Evolutionary conservation across 768 basidiomycete species (phyloP).

Genomic region (Lactarius psammicola): DNA sequence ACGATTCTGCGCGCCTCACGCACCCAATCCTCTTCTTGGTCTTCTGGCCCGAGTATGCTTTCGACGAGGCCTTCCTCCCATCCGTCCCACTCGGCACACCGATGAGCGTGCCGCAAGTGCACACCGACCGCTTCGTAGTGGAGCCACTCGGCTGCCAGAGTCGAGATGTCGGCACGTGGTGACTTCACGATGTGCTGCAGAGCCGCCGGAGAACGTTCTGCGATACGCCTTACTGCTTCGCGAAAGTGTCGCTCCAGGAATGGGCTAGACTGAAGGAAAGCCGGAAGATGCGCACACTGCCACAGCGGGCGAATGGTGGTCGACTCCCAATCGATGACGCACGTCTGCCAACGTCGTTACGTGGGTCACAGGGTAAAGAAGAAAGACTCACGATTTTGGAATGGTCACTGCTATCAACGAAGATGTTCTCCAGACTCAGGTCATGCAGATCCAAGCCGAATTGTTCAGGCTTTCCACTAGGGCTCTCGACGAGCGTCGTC

Average conservation of each 20-base stretch:
- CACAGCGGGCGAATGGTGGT: constrained; percentile 85
- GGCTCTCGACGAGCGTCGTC: constrained; percentile 35
- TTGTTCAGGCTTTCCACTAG: constrained; percentile 47
- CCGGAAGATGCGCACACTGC: constrained; percentile 80
- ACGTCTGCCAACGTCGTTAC: constrained; percentile 50
- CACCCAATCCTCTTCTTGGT: constrained; percentile 72
- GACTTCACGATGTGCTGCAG: constrained; percentile 31
- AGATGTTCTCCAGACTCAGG: constrained; percentile 79
- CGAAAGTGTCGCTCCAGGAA: constrained; percentile 73
- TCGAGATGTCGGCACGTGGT: constrained; percentile 37
- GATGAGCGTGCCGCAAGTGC: constrained; percentile 71
- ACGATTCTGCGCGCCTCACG: constrained; percentile 13
- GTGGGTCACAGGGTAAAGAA: constrained; percentile 3
- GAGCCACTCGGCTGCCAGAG: constrained; percentile 67
- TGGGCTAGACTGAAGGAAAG: constrained; percentile 74
- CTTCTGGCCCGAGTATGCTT: constrained; percentile 70
- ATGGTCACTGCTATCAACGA: constrained; percentile 68
- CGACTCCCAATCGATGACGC: constrained; percentile 89
- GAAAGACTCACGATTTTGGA: constrained; percentile 63
- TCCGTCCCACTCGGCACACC: constrained; percentile 85
- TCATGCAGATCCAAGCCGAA: constrained; percentile 87
- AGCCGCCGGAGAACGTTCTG: constrained; percentile 29
- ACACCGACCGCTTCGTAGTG: constrained; percentile 65
- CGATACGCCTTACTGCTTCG: constrained; percentile 55
- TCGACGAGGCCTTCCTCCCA: constrained; percentile 86